A percentile compares a stretch with the other conserved stretches of the same genome.
Evolutionary conservation across 306 rosid genomes (phyloP).

Genomic region (Gastrolobium villosum): DNA sequence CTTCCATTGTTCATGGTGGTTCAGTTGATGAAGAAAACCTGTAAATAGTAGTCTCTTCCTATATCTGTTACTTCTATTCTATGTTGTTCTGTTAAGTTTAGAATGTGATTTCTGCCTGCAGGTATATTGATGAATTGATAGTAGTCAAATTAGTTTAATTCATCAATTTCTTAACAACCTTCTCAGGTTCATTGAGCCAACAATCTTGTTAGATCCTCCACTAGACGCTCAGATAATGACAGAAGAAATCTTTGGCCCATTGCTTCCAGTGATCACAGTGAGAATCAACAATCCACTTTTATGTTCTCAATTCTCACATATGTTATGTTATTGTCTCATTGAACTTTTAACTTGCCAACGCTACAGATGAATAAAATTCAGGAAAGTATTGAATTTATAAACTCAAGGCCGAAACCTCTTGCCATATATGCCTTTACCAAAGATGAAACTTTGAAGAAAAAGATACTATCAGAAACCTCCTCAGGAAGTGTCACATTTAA

Average conservation of each 20-base stretch:
- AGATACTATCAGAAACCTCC: constrained; percentile 77
- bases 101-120: not conserved
- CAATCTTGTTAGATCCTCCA: constrained; percentile 90
- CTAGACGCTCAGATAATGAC: constrained; percentile 72
- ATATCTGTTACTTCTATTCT: not conserved
- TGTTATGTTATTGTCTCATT: constrained; percentile 24
- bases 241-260: constrained; percentile 93
- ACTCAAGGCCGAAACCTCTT: constrained; percentile 86
- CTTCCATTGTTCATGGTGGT: constrained; percentile 85
- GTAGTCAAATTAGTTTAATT: not conserved
- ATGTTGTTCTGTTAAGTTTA: not conserved
- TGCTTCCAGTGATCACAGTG: constrained; percentile 93
- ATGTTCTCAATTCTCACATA: constrained; percentile 1
- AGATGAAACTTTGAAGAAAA: constrained; percentile 68
- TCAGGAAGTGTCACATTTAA: constrained; percentile 90
- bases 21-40: constrained; percentile 68
- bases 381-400: constrained; percentile 80
- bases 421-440: constrained; percentile 84
- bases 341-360: constrained; percentile 33
- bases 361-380: constrained; percentile 72
- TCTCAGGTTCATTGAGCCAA: constrained; percentile 88
- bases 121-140: not conserved
- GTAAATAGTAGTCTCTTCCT: constrained; percentile 56
- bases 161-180: constrained; percentile 21
- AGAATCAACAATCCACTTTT: constrained; percentile 43